These are phyloP conservation scores for Aureobasidium sp. DNA, from an alignment of 2,329 filamentous ascomycete genomes.

Conservation along the genomic window DNA sequence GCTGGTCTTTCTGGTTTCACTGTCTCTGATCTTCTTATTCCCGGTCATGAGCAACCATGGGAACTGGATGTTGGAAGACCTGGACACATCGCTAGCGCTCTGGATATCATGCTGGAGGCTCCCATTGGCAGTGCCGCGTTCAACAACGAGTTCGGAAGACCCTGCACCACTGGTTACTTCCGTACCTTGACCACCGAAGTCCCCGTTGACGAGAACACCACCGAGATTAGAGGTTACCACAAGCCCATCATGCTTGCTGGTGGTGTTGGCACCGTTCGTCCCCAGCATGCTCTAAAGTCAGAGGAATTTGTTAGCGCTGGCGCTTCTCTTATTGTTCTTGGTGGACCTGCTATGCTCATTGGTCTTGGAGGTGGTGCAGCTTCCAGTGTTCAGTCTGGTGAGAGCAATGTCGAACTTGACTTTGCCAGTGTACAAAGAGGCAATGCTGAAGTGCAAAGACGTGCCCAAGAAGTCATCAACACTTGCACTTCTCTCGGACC, in stretches of 20 bases:
- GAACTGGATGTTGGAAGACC: constrained; percentile 86
- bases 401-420: constrained; percentile 85
- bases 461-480: constrained; percentile 97
- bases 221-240: constrained; percentile 83
- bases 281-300: constrained; percentile 83
- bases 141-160: constrained; percentile 96
- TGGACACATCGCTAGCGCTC: constrained; percentile 81
- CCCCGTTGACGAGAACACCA: constrained; percentile 51
- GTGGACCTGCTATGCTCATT: constrained; percentile 95
- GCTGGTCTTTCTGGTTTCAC: constrained; percentile 88
- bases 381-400: constrained; percentile 80
- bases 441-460: constrained; percentile 91
- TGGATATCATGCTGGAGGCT: constrained; percentile 97
- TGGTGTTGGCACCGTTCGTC: constrained; percentile 84
- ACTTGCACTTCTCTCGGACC: constrained; percentile 78
- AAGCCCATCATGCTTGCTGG: constrained; percentile 99
- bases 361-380: constrained; percentile 92
- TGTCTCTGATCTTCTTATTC: constrained; percentile 89
- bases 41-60: constrained; percentile 76
- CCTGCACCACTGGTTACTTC: constrained; percentile 84
- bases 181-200: constrained; percentile 73
- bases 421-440: constrained; percentile 96
- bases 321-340: constrained; percentile 87
- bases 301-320: constrained; percentile 71
- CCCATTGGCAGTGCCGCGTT: constrained; percentile 92